These are phyloP conservation scores for Cyclaneusma minus DNA, from an alignment of 2,329 filamentous ascomycete genomes.

Conservation along the genomic window DNA sequence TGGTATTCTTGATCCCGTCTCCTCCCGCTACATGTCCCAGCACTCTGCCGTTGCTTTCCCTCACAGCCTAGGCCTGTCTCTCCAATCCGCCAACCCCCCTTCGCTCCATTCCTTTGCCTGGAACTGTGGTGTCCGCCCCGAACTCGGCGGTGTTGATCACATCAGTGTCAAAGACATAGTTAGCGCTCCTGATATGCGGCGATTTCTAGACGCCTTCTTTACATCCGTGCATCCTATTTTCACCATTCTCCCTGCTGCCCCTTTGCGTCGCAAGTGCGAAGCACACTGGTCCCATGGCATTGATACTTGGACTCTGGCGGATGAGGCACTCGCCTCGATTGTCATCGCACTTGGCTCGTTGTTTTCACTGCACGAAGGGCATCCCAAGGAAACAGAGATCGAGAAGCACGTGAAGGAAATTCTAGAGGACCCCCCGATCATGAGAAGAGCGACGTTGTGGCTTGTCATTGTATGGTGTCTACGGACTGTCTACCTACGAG, in stretches of 20 bases:
- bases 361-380: conserved; percentile 13
- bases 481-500: conserved; percentile 14
- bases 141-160: conserved; percentile 12
- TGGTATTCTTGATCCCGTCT: conserved; percentile 16
- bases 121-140: conserved; percentile 18
- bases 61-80: conserved; percentile 15
- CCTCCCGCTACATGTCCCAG: conserved; percentile 17
- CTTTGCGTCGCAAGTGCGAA: conserved; percentile 10
- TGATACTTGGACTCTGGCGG: too few species aligned
- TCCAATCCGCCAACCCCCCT: conserved; percentile 19
- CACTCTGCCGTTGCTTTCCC: conserved; percentile 20
- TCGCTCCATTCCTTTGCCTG: conserved; percentile 22
- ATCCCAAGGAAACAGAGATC: conserved; percentile 13
- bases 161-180: conserved; percentile 12
- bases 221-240: conserved; percentile 18
- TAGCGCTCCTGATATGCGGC: conserved; percentile 12
- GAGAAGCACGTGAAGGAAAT: conserved; percentile 10
- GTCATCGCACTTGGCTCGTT: conserved; percentile 19
- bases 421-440: conserved; percentile 9
- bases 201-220: conserved; percentile 17
- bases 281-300: too few species aligned
- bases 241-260: conserved; percentile 16
- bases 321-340: too few species aligned
- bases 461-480: conserved; percentile 13
- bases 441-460: conserved; percentile 10